Percentiles rank a stretch among this genome's conserved stretches.
phyloP scores from a whole-genome alignment of 805 yeast genomes.

The Komagataella mondaviorum region DNA sequence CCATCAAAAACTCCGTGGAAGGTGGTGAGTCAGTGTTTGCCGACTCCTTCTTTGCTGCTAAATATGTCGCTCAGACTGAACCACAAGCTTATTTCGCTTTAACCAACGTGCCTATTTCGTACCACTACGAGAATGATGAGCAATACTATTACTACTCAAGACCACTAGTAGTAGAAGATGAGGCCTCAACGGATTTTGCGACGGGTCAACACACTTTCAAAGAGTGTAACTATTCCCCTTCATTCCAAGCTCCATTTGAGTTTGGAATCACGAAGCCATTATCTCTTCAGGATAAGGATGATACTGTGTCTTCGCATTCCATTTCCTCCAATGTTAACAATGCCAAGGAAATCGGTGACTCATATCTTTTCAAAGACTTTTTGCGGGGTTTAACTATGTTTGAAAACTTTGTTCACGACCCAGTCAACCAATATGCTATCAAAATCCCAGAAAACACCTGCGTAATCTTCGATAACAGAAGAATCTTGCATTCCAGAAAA shows the following conservation, averaged over 20 bases:
- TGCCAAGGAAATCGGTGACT: constrained; percentile 24
- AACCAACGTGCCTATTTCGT: constrained; percentile 49
- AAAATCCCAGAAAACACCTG: constrained; percentile 47
- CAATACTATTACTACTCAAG: constrained; percentile 49
- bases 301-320: constrained; percentile 3
- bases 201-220: constrained; percentile 23
- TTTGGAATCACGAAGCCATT: constrained; percentile 29
- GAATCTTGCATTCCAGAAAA: constrained; percentile 53
- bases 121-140: constrained; percentile 49
- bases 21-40: constrained; percentile 64
- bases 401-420: constrained; percentile 40
- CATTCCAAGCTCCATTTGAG: constrained; percentile 72
- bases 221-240: constrained; percentile 66
- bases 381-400: constrained; percentile 44
- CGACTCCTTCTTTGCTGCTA: constrained; percentile 58
- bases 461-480: constrained; percentile 57
- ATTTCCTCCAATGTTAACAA: constrained; percentile 6
- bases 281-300: constrained; percentile 8
- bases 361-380: constrained; percentile 37
- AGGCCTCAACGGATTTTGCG: constrained; percentile 13
- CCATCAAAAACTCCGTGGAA: constrained; percentile 33
- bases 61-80: constrained; percentile 38
- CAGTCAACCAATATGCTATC: constrained; percentile 38
- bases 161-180: constrained; percentile 49
- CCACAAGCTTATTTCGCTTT: constrained; percentile 53